phyloP scores from a whole-genome alignment of 768 basidiomycete genomes.

The Kwoniella europaea region DNA sequence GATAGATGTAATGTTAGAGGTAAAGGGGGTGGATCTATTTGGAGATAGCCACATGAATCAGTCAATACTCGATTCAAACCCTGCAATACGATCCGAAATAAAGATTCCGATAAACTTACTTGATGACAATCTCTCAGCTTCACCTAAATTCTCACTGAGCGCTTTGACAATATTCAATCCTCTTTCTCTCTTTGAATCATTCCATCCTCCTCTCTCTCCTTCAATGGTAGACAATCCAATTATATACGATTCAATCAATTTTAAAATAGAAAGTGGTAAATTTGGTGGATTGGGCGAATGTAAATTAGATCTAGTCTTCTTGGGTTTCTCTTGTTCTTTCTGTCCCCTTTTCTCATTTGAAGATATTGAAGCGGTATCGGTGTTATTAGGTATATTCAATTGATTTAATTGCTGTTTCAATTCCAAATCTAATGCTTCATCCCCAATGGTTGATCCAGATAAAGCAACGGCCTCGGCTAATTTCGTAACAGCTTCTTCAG shows the following conservation, averaged over 20 bases:
- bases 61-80: neutral
- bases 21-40: conserved; percentile 53
- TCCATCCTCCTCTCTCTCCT: conserved; percentile 42
- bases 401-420: conserved; percentile 44
- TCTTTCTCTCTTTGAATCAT: conserved; percentile 52
- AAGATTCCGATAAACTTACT: conserved; percentile 38
- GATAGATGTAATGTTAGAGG: conserved; percentile 53
- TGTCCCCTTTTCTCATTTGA: neutral
- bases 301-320: conserved; percentile 38
- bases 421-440: conserved; percentile 32
- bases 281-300: conserved; percentile 47
- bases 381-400: conserved; percentile 35
- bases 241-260: conserved; percentile 53
- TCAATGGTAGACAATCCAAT: conserved; percentile 43
- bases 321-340: neutral
- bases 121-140: conserved; percentile 50
- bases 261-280: conserved; percentile 50
- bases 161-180: conserved; percentile 44
- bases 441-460: neutral
- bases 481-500: conserved; percentile 42
- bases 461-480: conserved; percentile 38
- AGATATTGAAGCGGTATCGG: neutral
- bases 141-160: conserved; percentile 40
- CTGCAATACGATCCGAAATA: neutral
- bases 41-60: neutral